phyloP scores from a whole-genome alignment of 805 yeast genomes.

The Starmera quercuum region DNA sequence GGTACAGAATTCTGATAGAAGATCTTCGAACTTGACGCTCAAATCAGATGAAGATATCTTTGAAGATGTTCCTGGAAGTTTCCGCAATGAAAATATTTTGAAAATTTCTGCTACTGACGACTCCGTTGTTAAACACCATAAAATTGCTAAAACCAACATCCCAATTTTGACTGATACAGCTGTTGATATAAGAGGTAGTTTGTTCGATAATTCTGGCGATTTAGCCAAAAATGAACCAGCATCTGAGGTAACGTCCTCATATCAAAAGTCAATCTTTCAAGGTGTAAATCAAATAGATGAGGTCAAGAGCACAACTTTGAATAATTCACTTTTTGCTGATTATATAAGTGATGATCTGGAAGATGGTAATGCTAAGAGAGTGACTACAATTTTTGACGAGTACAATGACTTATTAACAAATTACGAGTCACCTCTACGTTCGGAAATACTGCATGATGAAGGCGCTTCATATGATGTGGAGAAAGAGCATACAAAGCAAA shows the following conservation, averaged over 20 bases:
- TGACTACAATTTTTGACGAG: conserved; percentile 20
- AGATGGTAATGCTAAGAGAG: conserved; percentile 14
- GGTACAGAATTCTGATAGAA: not conserved
- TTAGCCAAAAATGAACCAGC: conserved; percentile 7
- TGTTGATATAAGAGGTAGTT: conserved; percentile 16
- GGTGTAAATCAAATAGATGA: conserved; percentile 1
- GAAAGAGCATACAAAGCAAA: no score
- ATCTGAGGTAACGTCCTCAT: conserved; percentile 7
- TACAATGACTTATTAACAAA: no score
- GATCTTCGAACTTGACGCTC: not conserved
- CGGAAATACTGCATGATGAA: no score
- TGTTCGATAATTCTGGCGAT: conserved; percentile 15
- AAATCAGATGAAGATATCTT: conserved; percentile 17
- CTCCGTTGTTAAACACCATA: conserved; percentile 17
- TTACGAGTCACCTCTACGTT: no score
- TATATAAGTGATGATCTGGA: conserved; percentile 17
- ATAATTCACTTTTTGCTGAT: conserved; percentile 19
- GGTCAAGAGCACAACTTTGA: conserved; percentile 13
- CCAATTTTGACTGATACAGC: conserved; percentile 6
- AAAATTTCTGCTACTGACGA: conserved; percentile 8
- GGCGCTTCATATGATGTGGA: no score
- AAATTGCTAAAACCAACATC: conserved; percentile 8
- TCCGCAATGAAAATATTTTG: conserved; percentile 5
- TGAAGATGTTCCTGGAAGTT: conserved; percentile 9
- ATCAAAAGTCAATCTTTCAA: conserved; percentile 9